Conservation (phyloP, 2,329 filamentous ascomycete genomes). For the Clonostachys rosea region DNA sequence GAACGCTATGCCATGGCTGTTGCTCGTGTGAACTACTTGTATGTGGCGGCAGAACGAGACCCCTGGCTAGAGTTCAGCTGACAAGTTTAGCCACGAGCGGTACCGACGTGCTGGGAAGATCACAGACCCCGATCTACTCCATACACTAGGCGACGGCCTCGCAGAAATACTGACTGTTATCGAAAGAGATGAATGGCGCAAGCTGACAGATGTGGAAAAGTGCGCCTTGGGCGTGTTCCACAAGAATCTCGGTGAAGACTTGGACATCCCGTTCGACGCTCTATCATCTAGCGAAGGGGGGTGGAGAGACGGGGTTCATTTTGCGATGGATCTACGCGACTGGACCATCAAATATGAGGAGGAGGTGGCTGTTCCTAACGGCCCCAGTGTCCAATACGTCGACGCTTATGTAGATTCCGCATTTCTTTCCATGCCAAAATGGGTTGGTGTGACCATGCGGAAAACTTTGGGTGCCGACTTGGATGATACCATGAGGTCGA, state of each 20-base stretch:
- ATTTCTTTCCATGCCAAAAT: constrained; percentile 11
- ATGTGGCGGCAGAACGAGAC: neutral
- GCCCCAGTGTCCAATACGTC: constrained; percentile 13
- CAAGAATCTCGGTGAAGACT: constrained; percentile 50
- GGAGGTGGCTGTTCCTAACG: constrained; percentile 15
- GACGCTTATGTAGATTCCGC: constrained; percentile 20
- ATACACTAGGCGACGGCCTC: constrained; percentile 56
- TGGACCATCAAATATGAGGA: constrained; percentile 48
- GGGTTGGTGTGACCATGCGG: constrained; percentile 4
- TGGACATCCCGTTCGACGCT: constrained; percentile 42
- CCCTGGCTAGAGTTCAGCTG: neutral
- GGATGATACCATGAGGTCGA: constrained; percentile 7
- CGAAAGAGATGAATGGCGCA: constrained; percentile 50
- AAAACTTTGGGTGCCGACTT: constrained; percentile 6
- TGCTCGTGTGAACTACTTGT: constrained; percentile 58
- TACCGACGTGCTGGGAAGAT: constrained; percentile 57
- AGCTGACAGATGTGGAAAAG: constrained; percentile 46
- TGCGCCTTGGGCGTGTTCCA: constrained; percentile 53
- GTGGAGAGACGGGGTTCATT: constrained; percentile 45
- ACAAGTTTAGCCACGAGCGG: constrained; percentile 32
- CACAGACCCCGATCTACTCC: constrained; percentile 57
- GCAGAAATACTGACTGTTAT: constrained; percentile 51
- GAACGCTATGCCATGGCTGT: constrained; percentile 43
- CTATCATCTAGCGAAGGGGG: constrained; percentile 33
- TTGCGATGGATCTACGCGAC: constrained; percentile 39